phyloP scores from a whole-genome alignment of 2,329 filamentous ascomycete species.

The Thielaviopsis populi region DNA sequence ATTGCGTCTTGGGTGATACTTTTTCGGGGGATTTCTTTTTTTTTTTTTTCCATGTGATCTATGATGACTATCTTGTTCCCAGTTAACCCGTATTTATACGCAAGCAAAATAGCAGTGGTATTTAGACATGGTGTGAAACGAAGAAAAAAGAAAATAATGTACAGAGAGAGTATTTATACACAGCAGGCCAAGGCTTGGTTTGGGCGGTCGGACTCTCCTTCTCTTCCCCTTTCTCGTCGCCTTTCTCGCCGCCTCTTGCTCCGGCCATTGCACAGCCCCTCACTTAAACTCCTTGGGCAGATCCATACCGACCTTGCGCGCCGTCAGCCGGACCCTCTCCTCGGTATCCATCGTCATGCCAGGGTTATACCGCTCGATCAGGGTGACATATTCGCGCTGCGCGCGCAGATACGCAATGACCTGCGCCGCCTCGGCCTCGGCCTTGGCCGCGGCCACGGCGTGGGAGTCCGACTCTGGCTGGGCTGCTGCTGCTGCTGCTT shows the following conservation, averaged over 20 bases:
- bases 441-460: slow-evolving; percentile 23
- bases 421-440: slow-evolving; percentile 46
- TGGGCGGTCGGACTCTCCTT: neutral
- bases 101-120: neutral
- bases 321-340: slow-evolving; percentile 70
- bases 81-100: neutral
- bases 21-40: slow-evolving; percentile 4
- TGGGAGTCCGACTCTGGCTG: no score
- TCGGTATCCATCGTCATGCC: slow-evolving; percentile 77
- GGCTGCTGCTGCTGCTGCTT: slow-evolving; percentile 21
- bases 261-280: neutral
- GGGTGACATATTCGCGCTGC: slow-evolving; percentile 67
- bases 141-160: neutral
- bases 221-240: neutral
- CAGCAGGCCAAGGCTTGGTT: neutral
- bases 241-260: neutral
- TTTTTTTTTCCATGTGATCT: neutral
- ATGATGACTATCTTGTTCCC: neutral
- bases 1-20: slow-evolving; percentile 2
- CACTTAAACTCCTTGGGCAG: slow-evolving; percentile 48
- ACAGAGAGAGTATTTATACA: neutral
- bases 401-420: slow-evolving; percentile 65
- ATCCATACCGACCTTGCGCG: slow-evolving; percentile 79
- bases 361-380: slow-evolving; percentile 87
- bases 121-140: neutral